Conservation (phyloP, 2,329 filamentous ascomycete species). For the Fusarium oxysporum region DNA sequence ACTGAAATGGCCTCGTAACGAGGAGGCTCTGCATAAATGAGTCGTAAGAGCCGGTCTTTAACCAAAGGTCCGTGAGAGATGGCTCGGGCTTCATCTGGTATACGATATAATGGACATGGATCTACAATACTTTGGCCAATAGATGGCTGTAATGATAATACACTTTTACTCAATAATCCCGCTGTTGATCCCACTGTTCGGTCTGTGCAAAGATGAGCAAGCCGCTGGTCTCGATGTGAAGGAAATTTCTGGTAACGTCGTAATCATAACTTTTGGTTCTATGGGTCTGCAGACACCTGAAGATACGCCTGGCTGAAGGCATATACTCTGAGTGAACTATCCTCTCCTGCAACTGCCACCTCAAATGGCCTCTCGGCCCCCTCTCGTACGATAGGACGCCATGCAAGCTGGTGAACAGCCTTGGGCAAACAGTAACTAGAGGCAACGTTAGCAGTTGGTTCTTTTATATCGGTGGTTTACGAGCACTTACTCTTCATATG, state of each 20-base stretch:
- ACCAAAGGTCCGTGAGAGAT: background rate
- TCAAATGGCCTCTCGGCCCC: conserved; percentile 49
- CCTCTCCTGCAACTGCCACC: conserved; percentile 69
- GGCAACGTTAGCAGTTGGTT: conserved; percentile 21
- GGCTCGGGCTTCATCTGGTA: conserved; percentile 11
- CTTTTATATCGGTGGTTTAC: background rate
- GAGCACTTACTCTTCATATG: conserved; percentile 55
- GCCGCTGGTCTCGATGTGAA: background rate
- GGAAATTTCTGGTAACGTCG: background rate
- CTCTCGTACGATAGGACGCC: conserved; percentile 65
- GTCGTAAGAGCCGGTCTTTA: background rate
- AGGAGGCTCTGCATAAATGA: background rate
- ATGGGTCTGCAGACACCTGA: conserved; percentile 26
- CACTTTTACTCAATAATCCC: background rate
- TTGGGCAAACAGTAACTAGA: conserved; percentile 64
- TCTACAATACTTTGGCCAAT: conserved; percentile 26
- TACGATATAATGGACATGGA: conserved; percentile 38
- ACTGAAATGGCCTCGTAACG: background rate
- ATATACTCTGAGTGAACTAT: conserved; percentile 70
- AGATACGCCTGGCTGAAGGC: conserved; percentile 52
- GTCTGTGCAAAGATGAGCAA: background rate
- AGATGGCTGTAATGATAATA: conserved; percentile 42
- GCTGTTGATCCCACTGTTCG: background rate
- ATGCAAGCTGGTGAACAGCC: conserved; percentile 74
- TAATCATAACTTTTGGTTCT: conserved; percentile 30